A percentile compares a stretch with the other conserved stretches of the same genome.
phyloP scores from a whole-genome alignment of 2,329 filamentous ascomycete genomes.

The Monilinia polystroma region DNA sequence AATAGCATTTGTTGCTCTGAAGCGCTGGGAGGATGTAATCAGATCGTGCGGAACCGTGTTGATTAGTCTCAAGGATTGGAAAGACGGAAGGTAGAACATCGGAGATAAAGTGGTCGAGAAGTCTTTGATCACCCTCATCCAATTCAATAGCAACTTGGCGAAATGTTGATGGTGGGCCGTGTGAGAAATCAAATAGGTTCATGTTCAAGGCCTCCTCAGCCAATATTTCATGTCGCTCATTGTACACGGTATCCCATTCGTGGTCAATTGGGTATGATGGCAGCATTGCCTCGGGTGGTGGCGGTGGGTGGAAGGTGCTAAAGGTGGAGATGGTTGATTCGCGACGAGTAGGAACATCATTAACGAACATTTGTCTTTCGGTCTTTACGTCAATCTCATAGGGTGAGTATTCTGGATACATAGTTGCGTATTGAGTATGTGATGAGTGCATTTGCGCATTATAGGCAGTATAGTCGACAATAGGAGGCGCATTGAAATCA shows the following conservation, averaged over 20 bases:
- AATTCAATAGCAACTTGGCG: slow-evolving; percentile 76
- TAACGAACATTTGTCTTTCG: slow-evolving; percentile 89
- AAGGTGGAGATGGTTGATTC: slow-evolving; percentile 92
- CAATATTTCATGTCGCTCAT: slow-evolving; percentile 63
- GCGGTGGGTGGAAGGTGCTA: slow-evolving; percentile 82
- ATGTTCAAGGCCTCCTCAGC: slow-evolving; percentile 66
- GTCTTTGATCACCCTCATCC: slow-evolving; percentile 80
- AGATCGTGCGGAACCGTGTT: slow-evolving; percentile 76
- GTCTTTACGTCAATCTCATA: slow-evolving; percentile 97
- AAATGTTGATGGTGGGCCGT: slow-evolving; percentile 61
- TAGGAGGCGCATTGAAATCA: slow-evolving; percentile 64
- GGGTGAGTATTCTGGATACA: slow-evolving; percentile 63
- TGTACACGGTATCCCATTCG: slow-evolving; percentile 72
- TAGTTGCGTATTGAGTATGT: slow-evolving; percentile 46
- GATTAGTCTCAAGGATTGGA: slow-evolving; percentile 86
- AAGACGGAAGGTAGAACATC: slow-evolving; percentile 87
- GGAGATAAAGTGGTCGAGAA: slow-evolving; percentile 88
- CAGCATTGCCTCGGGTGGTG: slow-evolving; percentile 65
- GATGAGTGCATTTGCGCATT: slow-evolving; percentile 57
- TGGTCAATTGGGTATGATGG: slow-evolving; percentile 63
- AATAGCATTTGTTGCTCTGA: slow-evolving; percentile 86
- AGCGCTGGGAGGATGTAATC: slow-evolving; percentile 85
- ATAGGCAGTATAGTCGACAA: slow-evolving; percentile 60
- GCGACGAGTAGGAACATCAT: slow-evolving; percentile 79
- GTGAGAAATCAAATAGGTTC: slow-evolving; percentile 80